Evolutionary conservation across 306 rosid genomes (phyloP).

Genomic region (Quercus variabilis): DNA sequence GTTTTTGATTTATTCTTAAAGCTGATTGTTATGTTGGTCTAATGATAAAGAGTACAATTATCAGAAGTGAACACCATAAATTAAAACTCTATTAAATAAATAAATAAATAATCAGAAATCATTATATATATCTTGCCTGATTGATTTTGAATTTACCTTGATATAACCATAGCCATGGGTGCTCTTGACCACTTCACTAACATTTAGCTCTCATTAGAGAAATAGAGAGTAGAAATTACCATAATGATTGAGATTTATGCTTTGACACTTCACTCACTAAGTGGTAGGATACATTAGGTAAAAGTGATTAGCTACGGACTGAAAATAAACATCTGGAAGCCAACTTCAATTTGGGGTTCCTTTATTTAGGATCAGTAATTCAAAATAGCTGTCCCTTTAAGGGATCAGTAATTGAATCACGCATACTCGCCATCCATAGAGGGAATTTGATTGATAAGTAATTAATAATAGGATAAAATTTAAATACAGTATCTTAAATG

Average conservation of each 20-base stretch:
- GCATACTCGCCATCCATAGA: no score
- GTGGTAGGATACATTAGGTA: not conserved
- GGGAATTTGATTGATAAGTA: no score
- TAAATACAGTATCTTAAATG: no score
- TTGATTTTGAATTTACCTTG: not conserved
- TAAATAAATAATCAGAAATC: not conserved
- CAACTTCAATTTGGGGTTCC: not conserved
- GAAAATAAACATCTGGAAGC: not conserved
- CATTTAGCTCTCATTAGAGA: not conserved
- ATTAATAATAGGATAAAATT: no score
- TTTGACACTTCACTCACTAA: constrained; percentile 28
- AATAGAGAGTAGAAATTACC: constrained; percentile 1
- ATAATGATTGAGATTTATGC: constrained; percentile 6
- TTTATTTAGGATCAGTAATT: not conserved
- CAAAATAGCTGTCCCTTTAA: no score
- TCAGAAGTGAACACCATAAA: fast-evolving
- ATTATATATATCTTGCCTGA: not conserved
- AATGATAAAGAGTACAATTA: no score
- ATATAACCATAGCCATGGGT: not conserved
- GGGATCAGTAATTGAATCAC: no score
- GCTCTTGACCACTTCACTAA: not conserved
- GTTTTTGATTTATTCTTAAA: no score
- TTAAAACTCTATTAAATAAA: no score
- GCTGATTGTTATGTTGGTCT: no score
- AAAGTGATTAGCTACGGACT: not conserved